Conservation (phyloP, 2,329 filamentous ascomycete species). For the Bipolaris zeicola region DNA sequence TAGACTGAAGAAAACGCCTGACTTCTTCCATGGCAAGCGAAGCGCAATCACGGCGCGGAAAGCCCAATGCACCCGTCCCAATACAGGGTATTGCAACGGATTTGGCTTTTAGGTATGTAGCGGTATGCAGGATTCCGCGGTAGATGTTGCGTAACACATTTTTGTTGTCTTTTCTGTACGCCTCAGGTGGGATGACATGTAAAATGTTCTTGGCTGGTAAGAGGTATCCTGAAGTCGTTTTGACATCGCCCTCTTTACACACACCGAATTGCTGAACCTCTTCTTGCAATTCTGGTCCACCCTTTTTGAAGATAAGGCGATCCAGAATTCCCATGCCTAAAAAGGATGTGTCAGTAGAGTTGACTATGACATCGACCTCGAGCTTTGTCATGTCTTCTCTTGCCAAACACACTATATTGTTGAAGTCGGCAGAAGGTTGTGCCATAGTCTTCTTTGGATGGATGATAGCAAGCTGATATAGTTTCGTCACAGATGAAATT, state of each 20-base stretch:
- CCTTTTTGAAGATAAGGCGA: slow-evolving; percentile 38
- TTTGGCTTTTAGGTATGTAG: slow-evolving; percentile 30
- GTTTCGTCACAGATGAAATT: slow-evolving; percentile 32
- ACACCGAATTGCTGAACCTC: slow-evolving; percentile 30
- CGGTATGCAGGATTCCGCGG: slow-evolving; percentile 32
- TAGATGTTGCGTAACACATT: slow-evolving; percentile 38
- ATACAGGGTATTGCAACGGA: slow-evolving; percentile 44
- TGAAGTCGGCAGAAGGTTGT: slow-evolving; percentile 30
- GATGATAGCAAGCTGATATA: slow-evolving; percentile 36
- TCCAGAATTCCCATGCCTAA: slow-evolving; percentile 38
- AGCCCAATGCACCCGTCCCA: slow-evolving; percentile 39
- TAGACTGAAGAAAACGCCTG: slow-evolving; percentile 37
- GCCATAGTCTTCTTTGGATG: slow-evolving; percentile 31
- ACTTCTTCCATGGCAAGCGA: slow-evolving; percentile 43
- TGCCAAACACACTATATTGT: slow-evolving; percentile 36
- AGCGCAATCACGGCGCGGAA: slow-evolving; percentile 36
- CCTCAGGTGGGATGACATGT: slow-evolving; percentile 37
- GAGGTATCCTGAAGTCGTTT: slow-evolving; percentile 30
- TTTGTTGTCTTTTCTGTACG: slow-evolving; percentile 30
- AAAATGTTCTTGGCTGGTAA: slow-evolving; percentile 40
- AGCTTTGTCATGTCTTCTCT: slow-evolving; percentile 44
- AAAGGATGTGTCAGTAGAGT: slow-evolving; percentile 37
- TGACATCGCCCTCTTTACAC: slow-evolving; percentile 39
- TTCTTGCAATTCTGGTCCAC: slow-evolving; percentile 30
- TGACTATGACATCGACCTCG: slow-evolving; percentile 42